Evolutionary conservation across 495 filamentous ascomycete species (phyloP).

Genomic region (Oleoguttula mirabilis): DNA sequence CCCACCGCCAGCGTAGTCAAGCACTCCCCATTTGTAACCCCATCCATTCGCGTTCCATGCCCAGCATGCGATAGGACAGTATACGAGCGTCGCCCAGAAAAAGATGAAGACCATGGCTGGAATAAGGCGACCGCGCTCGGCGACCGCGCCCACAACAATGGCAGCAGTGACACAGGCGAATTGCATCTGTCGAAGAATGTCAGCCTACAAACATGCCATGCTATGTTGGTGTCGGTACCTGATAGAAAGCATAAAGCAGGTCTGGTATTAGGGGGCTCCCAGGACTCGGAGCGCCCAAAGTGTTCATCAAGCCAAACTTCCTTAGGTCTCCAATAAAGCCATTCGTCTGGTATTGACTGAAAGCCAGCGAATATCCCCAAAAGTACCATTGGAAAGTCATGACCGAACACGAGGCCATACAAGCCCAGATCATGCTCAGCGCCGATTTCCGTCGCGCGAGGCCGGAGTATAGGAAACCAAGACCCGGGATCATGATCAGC

Average conservation of each 20-base stretch:
- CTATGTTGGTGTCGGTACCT: conserved; percentile 36
- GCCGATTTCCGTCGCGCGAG: conserved; percentile 53
- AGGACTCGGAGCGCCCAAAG: conserved; percentile 48
- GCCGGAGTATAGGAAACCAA: conserved; percentile 59
- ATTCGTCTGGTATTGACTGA: conserved; percentile 50
- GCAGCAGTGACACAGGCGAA: conserved; percentile 89
- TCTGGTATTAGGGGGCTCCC: conserved; percentile 52
- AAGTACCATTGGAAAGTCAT: conserved; percentile 67
- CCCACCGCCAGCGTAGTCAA: conserved; percentile 94
- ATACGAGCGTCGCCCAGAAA: conserved; percentile 92
- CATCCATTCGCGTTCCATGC: conserved; percentile 90
- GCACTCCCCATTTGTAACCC: conserved; percentile 80
- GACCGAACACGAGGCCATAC: conserved; percentile 52
- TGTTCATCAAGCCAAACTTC: conserved; percentile 56
- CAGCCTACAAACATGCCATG: not conserved
- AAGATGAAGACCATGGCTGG: conserved; percentile 94
- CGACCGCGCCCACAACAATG: conserved; percentile 83
- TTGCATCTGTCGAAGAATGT: conserved; percentile 57
- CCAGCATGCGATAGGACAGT: conserved; percentile 95
- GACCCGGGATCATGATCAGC: conserved; percentile 72
- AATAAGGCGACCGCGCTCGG: conserved; percentile 85
- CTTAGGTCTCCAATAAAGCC: conserved; percentile 56
- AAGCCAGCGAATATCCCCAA: conserved; percentile 63
- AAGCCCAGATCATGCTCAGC: conserved; percentile 59
- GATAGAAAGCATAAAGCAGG: conserved; percentile 54